phyloP scores from a whole-genome alignment of 2,329 filamentous ascomycete species.

The Bipolaris gigantea region DNA sequence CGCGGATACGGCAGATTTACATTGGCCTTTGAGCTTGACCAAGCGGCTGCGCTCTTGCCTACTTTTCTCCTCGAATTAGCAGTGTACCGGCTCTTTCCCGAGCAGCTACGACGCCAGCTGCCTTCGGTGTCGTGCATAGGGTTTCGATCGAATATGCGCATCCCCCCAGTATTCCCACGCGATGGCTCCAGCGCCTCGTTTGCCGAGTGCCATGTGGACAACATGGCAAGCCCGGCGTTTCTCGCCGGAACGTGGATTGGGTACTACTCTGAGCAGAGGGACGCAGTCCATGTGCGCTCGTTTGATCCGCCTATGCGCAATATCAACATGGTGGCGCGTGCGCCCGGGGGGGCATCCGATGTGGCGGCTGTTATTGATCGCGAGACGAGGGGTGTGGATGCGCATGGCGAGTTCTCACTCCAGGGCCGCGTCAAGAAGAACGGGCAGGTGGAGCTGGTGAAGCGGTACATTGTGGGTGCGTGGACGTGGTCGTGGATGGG shows the following conservation, averaged over 20 bases:
- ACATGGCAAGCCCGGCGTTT: conserved; percentile 21
- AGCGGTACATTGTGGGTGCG: conserved; percentile 14
- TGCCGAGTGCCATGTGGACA: conserved; percentile 16
- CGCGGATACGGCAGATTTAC: conserved; percentile 6
- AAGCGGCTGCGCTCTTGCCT: conserved; percentile 14
- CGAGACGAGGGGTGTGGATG: conserved; percentile 18
- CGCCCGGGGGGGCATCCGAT: background rate
- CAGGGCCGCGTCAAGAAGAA: conserved; percentile 18
- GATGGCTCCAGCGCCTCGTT: conserved; percentile 5
- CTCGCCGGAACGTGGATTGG: conserved; percentile 25
- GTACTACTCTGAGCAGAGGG: conserved; percentile 20
- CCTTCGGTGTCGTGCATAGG: conserved; percentile 17
- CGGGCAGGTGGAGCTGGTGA: conserved; percentile 19
- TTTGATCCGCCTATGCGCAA: conserved; percentile 20
- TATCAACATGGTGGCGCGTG: conserved; percentile 13
- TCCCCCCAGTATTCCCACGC: conserved; percentile 15
- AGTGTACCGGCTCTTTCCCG: background rate
- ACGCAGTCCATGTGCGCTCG: background rate
- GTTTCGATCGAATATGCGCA: conserved; percentile 18
- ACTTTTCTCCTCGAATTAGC: conserved; percentile 12
- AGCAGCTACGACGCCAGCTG: background rate
- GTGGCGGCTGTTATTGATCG: conserved; percentile 9
- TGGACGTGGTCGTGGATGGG: conserved; percentile 22
- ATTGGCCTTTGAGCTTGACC: conserved; percentile 4
- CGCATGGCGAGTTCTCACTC: conserved; percentile 19